Conservation (phyloP, 805 yeast genomes). For the Sporopachydermia lactativora region DNA sequence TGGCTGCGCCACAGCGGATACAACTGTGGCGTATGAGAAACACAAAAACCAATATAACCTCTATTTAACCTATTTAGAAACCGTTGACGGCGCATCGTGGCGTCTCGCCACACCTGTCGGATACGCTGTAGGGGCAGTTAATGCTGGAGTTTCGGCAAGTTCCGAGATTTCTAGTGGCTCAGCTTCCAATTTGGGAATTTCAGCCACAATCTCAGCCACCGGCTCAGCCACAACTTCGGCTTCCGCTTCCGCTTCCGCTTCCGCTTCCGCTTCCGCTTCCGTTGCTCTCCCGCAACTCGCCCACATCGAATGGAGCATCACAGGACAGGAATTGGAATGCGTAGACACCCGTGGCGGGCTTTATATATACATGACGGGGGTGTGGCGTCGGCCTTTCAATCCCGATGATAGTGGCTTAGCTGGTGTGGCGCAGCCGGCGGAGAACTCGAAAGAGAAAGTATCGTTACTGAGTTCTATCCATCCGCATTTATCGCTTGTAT, state of each 20-base stretch:
- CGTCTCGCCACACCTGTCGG: conserved; percentile 46
- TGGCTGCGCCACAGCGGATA: conserved; percentile 12
- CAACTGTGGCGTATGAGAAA: conserved; percentile 5
- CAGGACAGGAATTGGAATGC: conserved; percentile 72
- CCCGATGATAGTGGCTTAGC: conserved; percentile 16
- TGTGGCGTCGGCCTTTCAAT: conserved; percentile 21
- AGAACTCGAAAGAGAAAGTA: no score
- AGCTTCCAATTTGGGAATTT: no score
- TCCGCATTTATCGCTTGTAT: no score
- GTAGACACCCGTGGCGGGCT: conserved; percentile 60
- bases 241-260: no score
- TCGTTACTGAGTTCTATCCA: conserved; percentile 15
- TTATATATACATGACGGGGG: conserved; percentile 40
- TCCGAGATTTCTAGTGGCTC: no score
- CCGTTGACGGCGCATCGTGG: conserved; percentile 70
- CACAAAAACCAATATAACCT: conserved; percentile 21
- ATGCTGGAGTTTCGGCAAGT: conserved; percentile 20
- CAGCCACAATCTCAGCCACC: no score
- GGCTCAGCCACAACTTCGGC: no score
- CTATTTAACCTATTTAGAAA: conserved; percentile 52
- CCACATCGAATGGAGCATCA: conserved; percentile 59
- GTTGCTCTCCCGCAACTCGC: conserved; percentile 10
- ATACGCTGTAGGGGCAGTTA: conserved; percentile 15
- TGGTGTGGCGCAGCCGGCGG: conserved; percentile 19
- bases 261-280: no score